Evolutionary conservation across 768 basidiomycete genomes (phyloP), one percentile per base, ranked within the genome.

Genomic region (Filobasidium wieringae): DNA sequence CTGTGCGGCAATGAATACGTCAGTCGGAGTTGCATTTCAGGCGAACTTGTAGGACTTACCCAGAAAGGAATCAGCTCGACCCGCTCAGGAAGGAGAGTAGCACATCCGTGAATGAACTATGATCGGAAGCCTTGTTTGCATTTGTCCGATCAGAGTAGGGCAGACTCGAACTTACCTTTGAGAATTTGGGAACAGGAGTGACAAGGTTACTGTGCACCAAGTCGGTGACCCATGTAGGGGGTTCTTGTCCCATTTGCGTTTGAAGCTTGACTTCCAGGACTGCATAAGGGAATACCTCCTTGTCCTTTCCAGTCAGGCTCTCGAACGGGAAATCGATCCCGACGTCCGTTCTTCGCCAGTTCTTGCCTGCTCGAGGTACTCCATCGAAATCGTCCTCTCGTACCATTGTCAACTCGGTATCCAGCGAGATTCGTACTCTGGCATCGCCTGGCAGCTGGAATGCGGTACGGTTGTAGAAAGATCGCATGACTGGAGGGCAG

Each of bases 391-490:
- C 88, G 68, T 97, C 95, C 74, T 99, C 95, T 61, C 95, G 81
- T 53, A 95, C 74, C 80, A 99, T 84, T 3, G 88, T 86, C 32
- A 99, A 81, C 72, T 96, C 89, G 0, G 95, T 99, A 69, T 99
- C 95, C 59, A 99, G 83, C 17, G 95, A 97, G 60, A 99, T 96
- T 51, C 95, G 90, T 34, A 99, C 95, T 52, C 89, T 83, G n/a
- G 91, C 93, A 69, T 99, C 93, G 22, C 93, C 93, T 8, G 95
- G 95, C 24, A 99, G 81, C 75, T 99, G 95, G 79, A 99, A 99
- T 1, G 95, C 95, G 14, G 95, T 97, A 39, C 95, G 86, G 70
- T 96, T 95, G 77, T 97, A 99, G 76, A 96, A 99, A 8, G 92
- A 89, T 19, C 93, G 81, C 85, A 93, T 84, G 34, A 96, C 93